Evolutionary conservation across 1,139 yeast species (phyloP), one percentile per base, ranked within the genome.

Genomic region (Blastobotrys raffinosifermentans): DNA sequence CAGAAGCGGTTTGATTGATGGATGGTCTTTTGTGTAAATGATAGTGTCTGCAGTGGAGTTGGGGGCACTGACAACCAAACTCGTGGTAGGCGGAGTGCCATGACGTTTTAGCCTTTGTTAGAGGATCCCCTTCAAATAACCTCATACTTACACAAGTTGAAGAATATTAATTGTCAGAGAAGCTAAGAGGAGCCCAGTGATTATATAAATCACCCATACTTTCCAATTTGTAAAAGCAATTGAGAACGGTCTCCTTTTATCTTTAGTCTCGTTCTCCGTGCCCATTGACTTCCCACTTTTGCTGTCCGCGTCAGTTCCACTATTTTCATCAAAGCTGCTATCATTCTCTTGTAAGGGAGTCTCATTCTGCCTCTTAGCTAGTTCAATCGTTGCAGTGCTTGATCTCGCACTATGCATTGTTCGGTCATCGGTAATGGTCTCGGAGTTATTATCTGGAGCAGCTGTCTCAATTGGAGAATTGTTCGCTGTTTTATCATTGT

Each of bases 1-100:
- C 70, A 71, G 30, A 6, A 51, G 38, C 13, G 38, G 23, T 23
- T 39, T 35, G 8, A 51, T 49, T 29, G 50, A 50, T 2, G 46
- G 43, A 34, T 51, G 31, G 9, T 4, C 5, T 14, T 25, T 25
- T 6, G 7, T 14, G 27, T 25, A 5, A 25, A 14, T 10, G 6
- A 14, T 6, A 6, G 15, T 6, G 6, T 25, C 11, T n/a, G 15
- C 27, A 6, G 27, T n/a, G 27, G 11, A 25, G 6, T 8, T n/a
- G 7, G 7, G 11, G 7, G 13, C 27, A 6, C 15, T 8, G 7
- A 6, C 11, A 8, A 8, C 27, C 11, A 25, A 6, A 8, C 10
- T 25, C 27, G 7, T 5, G 7, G 27, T 14, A 8, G 13, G 14
- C 11, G 21, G 8, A 19, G 6, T 7, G 7, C 15, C 27, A 6